Percentiles rank a stretch among this genome's conserved stretches.
These are phyloP conservation scores for Phytophthora syringae DNA, from an alignment of 352 stramenopile genomes.

Conservation along the genomic window DNA sequence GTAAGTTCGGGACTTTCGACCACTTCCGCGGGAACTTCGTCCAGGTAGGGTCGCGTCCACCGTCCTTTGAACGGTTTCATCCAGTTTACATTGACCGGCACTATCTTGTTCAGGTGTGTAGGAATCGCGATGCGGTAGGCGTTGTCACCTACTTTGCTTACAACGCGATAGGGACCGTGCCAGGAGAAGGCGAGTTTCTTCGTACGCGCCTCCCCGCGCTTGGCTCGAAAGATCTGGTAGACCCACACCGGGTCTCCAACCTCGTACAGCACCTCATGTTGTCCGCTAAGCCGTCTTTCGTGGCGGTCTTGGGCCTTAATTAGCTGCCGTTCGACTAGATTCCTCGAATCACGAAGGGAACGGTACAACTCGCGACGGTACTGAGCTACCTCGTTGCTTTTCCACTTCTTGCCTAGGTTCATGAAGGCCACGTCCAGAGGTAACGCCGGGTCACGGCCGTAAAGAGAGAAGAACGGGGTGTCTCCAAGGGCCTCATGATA, in stretches of 20 bases:
- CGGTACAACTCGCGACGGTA: conserved; percentile 3
- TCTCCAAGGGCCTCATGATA: conserved; percentile 13
- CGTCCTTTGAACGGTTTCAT: background rate
- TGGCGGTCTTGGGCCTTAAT: conserved; percentile 6
- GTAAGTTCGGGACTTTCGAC: background rate
- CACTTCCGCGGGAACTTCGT: background rate
- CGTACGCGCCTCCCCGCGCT: background rate
- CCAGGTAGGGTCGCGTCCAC: background rate
- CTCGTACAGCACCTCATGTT: background rate
- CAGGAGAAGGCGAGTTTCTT: conserved; percentile 1
- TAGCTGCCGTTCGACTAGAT: conserved; percentile 10
- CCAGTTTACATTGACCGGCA: conserved; percentile 5
- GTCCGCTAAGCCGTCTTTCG: background rate
- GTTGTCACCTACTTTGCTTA: background rate
- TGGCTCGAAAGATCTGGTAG: background rate
- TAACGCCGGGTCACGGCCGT: too few species aligned
- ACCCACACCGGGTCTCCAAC: background rate
- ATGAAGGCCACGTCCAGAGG: conserved; percentile 9
- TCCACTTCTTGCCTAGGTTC: conserved; percentile 8
- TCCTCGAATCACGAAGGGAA: background rate
- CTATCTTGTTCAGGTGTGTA: background rate
- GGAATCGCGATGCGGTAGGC: too few species aligned
- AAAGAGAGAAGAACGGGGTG: conserved; percentile 14
- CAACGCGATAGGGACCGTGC: conserved; percentile 1
- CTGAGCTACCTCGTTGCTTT: conserved; percentile 7